Evolutionary conservation across 2,329 filamentous ascomycete genomes (phyloP).

Genomic region (Aaosphaeria arxii): DNA sequence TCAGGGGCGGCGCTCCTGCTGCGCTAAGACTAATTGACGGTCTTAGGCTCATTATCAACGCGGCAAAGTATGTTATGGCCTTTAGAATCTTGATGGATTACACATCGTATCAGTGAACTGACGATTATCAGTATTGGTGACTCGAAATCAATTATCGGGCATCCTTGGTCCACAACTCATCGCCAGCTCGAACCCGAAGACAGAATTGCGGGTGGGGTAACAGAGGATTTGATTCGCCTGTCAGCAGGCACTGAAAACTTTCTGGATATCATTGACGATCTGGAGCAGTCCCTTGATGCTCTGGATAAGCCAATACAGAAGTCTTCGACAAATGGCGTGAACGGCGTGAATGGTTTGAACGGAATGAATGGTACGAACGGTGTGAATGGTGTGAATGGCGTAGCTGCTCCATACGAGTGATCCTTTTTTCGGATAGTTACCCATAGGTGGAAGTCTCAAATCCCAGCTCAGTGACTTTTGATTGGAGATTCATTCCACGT

Average conservation of each 20-base stretch:
- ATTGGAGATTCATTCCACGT: too few species aligned
- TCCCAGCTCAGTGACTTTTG: too few species aligned
- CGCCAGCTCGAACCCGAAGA: constrained; percentile 20
- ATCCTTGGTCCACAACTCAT: constrained; percentile 26
- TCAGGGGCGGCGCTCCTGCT: constrained; percentile 10
- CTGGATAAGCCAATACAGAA: too few species aligned
- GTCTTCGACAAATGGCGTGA: too few species aligned
- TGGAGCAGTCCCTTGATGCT: constrained; percentile 16
- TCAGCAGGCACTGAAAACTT: constrained; percentile 18
- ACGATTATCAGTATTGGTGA: constrained; percentile 19
- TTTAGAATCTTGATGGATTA: constrained; percentile 19
- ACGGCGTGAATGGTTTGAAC: too few species aligned
- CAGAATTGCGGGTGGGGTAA: constrained; percentile 18
- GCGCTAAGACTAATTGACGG: too few species aligned
- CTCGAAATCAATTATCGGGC: constrained; percentile 28
- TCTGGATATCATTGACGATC: constrained; percentile 17
- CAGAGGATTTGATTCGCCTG: constrained; percentile 17
- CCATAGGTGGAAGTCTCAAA: too few species aligned
- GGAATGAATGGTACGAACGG: too few species aligned
- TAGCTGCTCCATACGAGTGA: too few species aligned
- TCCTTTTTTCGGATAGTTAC: too few species aligned
- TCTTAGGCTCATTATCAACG: constrained; percentile 5
- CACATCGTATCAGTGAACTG: not conserved
- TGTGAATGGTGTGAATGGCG: too few species aligned
- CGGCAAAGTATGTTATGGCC: constrained; percentile 20